Evolutionary conservation across 805 yeast species (phyloP), one percentile per base, ranked within the genome.

Genomic region (Yamadazyma philogaea): DNA sequence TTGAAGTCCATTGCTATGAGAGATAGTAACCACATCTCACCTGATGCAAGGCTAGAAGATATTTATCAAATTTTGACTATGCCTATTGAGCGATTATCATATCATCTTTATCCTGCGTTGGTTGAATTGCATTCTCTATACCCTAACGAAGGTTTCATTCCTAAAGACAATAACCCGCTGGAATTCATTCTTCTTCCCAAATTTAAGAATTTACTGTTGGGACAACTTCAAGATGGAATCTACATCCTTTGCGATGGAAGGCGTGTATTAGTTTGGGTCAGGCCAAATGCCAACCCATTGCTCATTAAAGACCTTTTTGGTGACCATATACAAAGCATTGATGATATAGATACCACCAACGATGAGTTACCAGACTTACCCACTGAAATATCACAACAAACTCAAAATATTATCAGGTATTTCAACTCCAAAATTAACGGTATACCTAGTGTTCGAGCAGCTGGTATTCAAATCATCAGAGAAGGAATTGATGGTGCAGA

Each of bases 231-330:
- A 40, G 87, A 88, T 33, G 95, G 96, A 6, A 89, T 86, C 7
- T 88, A 85, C 60, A 57, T 93, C 36, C 62, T 84, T 16, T 89
- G 85, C 66, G 79, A 87, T 53, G 91, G 95, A 15, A 68, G 66
- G 17, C 55, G 64, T 11, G 68, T 81, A 3, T 70, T 70, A 39
- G 66, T 90, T 28, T 84, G 86, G 80, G 66, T 90, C 32, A 87
- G 85, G 59, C 77, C 77, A 15, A 75, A 78, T 33, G 85, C 86
- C 0, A 81, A 83, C 50, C 79, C 83, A 7, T 61, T 79, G 44
- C 68, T 93, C 18, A 54, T 90, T 27, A 70, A 77, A 48, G 97
- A 90, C 59, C 62, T 93, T 43, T 81, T 91, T 54, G 96, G 91
- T 0, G 66, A 60, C 2, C 50, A 62, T 7, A 71, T 77, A 19